Base-by-base conservation (phyloP, 176 grass and related monocot genomes). In the Aegilops tauschii region DNA sequence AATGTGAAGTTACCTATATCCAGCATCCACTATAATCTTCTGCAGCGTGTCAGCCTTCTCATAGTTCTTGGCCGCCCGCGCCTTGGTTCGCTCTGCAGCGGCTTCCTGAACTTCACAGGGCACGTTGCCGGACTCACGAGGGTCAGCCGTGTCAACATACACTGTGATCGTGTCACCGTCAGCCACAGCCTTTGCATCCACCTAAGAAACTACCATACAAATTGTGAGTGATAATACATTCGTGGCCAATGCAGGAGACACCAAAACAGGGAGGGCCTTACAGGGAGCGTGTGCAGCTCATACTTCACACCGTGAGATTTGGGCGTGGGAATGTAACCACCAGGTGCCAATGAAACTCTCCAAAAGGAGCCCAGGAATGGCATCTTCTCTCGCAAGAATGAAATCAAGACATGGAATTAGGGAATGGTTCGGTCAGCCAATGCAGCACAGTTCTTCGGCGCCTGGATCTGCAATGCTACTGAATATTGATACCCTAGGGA, bases 131-230 rank as follows among this genome's bases (percentile, higher is more conserved):
- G 86, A 88, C 20, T 91, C 96, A 14, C 16, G 83, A 17, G 87
- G 86, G 7, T 84, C 42, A 17, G 71, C 85, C 3, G 69, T 49
- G 77, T 80, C 83, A 23, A 94, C 91, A 73, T 94, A 94, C 50
- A 98, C 92, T 0, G 90, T 94, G 47, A 98, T 82, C 1, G 96
- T 98, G 64, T 98, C 96, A 5, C 96, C 96, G 0, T 98, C 93
- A 0, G 82, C 77, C 40, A 98, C 89, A 80, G 83, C 80, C 44
- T 89, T 94, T 4, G 69, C 72, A 79, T 98, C 90, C 62, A 98
- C 91, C 96, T 95, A 87, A 69, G 25, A 80, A 68, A 77, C 21
- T 85, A 82, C 21, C 28, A 30, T 4, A 20, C 2, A 14, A 6
- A 83, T 25, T 44, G 10, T 44, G 42, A 47, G 21, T 35, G 5